Conservation (phyloP, 2,329 filamentous ascomycete species). For the Fusarium staphyleae region DNA sequence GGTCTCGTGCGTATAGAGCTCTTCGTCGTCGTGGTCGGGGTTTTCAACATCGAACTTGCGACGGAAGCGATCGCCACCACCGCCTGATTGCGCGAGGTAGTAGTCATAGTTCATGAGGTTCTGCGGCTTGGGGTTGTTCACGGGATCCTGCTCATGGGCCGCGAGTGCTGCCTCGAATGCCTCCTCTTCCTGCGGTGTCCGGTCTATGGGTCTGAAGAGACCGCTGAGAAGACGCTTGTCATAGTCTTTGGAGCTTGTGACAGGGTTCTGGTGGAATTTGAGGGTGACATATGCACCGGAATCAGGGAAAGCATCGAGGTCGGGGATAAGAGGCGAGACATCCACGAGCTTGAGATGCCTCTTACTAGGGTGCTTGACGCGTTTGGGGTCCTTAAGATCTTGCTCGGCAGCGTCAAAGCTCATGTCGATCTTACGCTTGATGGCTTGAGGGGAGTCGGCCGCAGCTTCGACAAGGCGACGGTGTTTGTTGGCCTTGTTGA, state of each 20-base stretch:
- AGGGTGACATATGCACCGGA: conserved; percentile 73
- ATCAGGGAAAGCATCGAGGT: conserved; percentile 73
- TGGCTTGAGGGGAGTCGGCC: conserved; percentile 69
- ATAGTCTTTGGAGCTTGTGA: conserved; percentile 59
- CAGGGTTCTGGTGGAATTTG: conserved; percentile 72
- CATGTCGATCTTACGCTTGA: conserved; percentile 71
- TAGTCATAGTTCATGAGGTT: conserved; percentile 71
- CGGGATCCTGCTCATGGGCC: conserved; percentile 64
- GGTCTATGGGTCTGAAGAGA: conserved; percentile 67
- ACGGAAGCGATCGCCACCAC: conserved; percentile 62
- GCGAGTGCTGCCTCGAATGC: conserved; percentile 59
- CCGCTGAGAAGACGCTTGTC: conserved; percentile 68
- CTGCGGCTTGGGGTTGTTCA: conserved; percentile 61
- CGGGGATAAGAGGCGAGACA: conserved; percentile 67
- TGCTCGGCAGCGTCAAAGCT: conserved; percentile 63
- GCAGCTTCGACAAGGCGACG: conserved; percentile 63
- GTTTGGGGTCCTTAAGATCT: conserved; percentile 61
- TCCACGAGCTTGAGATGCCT: conserved; percentile 65
- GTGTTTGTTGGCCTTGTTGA: conserved; percentile 45
- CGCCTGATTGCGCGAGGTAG: conserved; percentile 62
- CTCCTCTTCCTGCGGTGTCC: conserved; percentile 61
- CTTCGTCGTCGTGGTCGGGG: conserved; percentile 59
- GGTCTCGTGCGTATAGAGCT: conserved; percentile 61
- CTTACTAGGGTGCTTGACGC: conserved; percentile 66
- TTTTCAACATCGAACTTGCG: conserved; percentile 66